Base-by-base conservation (phyloP, 805 yeast genomes). In the Spathaspora gorwiae region DNA sequence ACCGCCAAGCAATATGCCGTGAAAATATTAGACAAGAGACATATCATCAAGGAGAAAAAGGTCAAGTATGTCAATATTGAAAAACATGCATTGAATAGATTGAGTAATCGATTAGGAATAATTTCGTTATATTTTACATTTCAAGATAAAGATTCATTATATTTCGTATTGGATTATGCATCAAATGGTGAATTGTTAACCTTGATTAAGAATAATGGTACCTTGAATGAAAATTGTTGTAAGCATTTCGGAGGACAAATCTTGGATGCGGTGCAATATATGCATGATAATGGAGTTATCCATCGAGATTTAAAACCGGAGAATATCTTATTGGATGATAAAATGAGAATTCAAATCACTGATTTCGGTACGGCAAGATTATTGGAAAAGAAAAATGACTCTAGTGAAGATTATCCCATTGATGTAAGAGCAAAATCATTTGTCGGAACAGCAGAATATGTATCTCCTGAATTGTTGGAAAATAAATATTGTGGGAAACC, bases 271-370 rank as follows among this genome's bases (percentile, higher is more conserved):
- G 74, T 86, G 26, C 74, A 75, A 52, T 84, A 73, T 58, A 79
- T 87, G 80, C 95, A 87, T 57, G 73, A 72, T 42, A 80, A 78
- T 54, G 95, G 95, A 35, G 80, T 87, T 26, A 75, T 87, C 37
- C 95, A 87, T 57, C 70, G 95, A 62, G 95, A 87, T 65, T 76
- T 87, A 39, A 87, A 87, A 59, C 95, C 95, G 0, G 95, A 87
- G 57, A 87, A 87, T 60, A 85, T 87, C 27, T 62, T 87, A 42
- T 66, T 87, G 19, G 87, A 84, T 56, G 68, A 67, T 32, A 73
- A 80, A 26, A 70, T 77, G 71, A 76, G 81, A 47, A 72, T 85
- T 35, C 84, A 81, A 61, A 73, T 87, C 33, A 87, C 95, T 1
- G 95, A 87, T 66, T 87, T 87, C 61, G 95, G 95, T 26, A 87